These are phyloP conservation scores for Novymonas esmeraldas DNA, from an alignment of 208 protist species.

Conservation along the genomic window DNA sequence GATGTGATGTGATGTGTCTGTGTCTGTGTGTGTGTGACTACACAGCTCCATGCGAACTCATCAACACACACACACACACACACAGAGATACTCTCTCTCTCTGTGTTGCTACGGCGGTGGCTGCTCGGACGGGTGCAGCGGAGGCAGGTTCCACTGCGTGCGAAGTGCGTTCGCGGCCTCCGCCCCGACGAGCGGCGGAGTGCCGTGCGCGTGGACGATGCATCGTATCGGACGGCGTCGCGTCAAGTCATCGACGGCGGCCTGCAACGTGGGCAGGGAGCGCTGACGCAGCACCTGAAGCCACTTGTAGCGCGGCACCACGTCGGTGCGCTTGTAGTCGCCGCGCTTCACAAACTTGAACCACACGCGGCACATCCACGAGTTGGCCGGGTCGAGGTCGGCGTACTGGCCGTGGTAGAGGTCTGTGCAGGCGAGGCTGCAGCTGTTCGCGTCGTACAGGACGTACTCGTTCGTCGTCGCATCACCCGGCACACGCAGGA, in stretches of 20 bases:
- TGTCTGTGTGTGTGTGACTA: too few species aligned
- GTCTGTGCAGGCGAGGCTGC: conserved; percentile 71
- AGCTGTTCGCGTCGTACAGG: conserved; percentile 61
- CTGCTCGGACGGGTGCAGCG: conserved; percentile 34
- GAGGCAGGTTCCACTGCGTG: conserved; percentile 65
- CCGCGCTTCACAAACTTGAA: conserved; percentile 90
- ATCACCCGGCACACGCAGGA: conserved; percentile 71
- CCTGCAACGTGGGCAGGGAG: conserved; percentile 41
- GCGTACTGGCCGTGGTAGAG: conserved; percentile 84
- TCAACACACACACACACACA: too few species aligned
- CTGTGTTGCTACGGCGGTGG: too few species aligned
- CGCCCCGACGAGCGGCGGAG: conserved; percentile 49
- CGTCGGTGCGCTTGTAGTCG: conserved; percentile 73
- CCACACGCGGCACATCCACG: conserved; percentile 89
- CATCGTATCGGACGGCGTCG: conserved; percentile 43
- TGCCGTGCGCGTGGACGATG: conserved; percentile 73
- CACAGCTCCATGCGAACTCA: too few species aligned
- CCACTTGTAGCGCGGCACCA: conserved; percentile 79
- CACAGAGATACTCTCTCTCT: too few species aligned
- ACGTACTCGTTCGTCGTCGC: conserved; percentile 76
- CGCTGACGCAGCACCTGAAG: conserved; percentile 58
- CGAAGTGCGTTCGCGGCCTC: conserved; percentile 58
- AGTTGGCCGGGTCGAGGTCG: conserved; percentile 87
- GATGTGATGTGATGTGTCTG: too few species aligned
- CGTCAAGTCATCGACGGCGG: conserved; percentile 60